phyloP scores from a whole-genome alignment of 1,139 yeast genomes.

The Saccharomyces hybrid region DNA sequence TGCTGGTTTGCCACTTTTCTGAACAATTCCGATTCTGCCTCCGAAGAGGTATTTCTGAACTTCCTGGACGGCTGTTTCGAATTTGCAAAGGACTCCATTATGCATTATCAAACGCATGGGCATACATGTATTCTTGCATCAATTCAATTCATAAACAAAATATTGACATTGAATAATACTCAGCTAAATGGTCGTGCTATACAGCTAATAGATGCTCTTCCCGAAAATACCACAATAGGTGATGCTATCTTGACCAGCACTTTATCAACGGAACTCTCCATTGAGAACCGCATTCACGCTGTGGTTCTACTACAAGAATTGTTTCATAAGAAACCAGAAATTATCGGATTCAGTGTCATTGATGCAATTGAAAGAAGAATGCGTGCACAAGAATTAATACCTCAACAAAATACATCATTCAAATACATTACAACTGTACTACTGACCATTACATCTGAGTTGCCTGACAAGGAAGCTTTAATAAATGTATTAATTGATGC shows the following conservation, averaged over 20 bases:
- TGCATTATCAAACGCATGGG: conserved; percentile 16
- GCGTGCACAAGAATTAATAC: conserved; percentile 6
- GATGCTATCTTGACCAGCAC: conserved; percentile 18
- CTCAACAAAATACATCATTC: conserved; percentile 14
- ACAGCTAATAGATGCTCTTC: conserved; percentile 11
- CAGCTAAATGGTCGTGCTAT: conserved; percentile 9
- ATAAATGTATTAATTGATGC: conserved; percentile 39
- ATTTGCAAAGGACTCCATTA: conserved; percentile 10
- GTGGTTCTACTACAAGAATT: conserved; percentile 14
- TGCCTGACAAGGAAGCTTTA: conserved; percentile 33
- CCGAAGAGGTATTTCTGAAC: conserved; percentile 34
- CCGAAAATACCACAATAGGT: conserved; percentile 17
- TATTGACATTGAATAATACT: conserved; percentile 6
- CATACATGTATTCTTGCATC: conserved; percentile 21
- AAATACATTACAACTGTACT: conserved; percentile 38
- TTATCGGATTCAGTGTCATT: conserved; percentile 21
- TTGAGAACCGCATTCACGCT: conserved; percentile 18
- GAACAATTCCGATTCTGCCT: conserved; percentile 30
- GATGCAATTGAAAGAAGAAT: conserved; percentile 20
- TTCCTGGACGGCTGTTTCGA: conserved; percentile 30
- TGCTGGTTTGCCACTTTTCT: conserved; percentile 53
- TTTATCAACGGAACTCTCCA: conserved; percentile 16
- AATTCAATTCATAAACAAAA: conserved; percentile 15
- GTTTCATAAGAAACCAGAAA: conserved; percentile 19
- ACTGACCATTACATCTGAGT: conserved; percentile 39